A percentile compares a stretch with the other conserved stretches of the same genome.
Evolutionary conservation across 257 asterid species (phyloP).

Genomic region (Craterostigma plantagineum): DNA sequence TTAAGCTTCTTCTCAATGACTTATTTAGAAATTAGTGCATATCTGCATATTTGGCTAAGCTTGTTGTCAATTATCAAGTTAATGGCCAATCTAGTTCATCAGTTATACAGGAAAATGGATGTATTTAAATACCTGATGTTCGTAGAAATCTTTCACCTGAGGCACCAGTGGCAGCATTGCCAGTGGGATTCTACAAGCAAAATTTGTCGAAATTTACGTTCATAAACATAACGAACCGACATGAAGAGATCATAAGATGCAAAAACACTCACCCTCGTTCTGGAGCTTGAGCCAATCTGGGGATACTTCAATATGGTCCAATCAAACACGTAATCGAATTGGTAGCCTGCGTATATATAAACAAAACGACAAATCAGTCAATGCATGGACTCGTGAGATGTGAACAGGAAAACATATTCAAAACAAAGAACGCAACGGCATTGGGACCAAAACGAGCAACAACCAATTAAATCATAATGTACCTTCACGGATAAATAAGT

Average conservation of each 20-base stretch:
- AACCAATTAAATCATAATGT: constrained; percentile 3
- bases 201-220: constrained; percentile 8
- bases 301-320: constrained; percentile 96
- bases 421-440: background rate
- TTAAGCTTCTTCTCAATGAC: no score
- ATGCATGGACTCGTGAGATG: background rate
- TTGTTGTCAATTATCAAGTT: no score
- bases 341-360: constrained; percentile 44
- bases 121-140: constrained; percentile 38
- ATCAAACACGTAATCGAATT: constrained; percentile 88
- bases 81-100: no score
- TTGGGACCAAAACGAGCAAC: background rate
- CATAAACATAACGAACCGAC: constrained; percentile 4
- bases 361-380: background rate
- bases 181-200: constrained; percentile 35
- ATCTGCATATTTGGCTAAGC: no score
- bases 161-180: no score
- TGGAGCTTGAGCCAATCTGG: constrained; percentile 72
- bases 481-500: constrained; percentile 93
- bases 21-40: no score
- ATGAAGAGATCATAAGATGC: constrained; percentile 8
- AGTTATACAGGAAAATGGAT: no score
- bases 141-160: constrained; percentile 80
- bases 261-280: constrained; percentile 44
- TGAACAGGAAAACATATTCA: background rate